Percentiles rank a stretch among this genome's conserved stretches.
phyloP scores from a whole-genome alignment of 129 eudicot species.

The Heracleum sosnowskyi region DNA sequence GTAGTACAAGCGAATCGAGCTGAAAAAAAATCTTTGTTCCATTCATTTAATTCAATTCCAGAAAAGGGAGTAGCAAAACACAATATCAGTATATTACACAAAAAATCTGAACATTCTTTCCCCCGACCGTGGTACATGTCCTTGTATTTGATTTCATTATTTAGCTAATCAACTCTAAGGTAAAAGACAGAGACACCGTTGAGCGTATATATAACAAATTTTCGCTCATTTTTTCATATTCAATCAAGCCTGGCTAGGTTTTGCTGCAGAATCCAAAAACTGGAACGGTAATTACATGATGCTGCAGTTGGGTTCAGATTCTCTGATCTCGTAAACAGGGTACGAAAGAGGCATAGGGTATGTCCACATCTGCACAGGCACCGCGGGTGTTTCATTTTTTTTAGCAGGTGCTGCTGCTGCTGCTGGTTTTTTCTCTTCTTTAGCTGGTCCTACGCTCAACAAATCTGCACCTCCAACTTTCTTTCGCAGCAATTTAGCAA shows the following conservation, averaged over 20 bases:
- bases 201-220: not conserved
- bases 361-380: not conserved
- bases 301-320: not conserved
- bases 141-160: no score
- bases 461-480: conserved; percentile 21
- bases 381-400: not conserved
- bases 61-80: not conserved
- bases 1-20: not conserved
- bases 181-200: no score
- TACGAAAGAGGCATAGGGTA: not conserved
- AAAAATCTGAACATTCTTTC: not conserved
- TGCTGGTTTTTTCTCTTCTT: conserved; percentile 8
- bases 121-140: not conserved
- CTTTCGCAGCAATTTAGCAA: conserved; percentile 20
- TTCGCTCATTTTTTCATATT: not conserved
- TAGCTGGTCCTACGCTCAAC: conserved; percentile 20
- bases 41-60: not conserved
- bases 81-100: not conserved
- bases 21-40: not conserved
- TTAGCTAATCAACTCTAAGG: no score
- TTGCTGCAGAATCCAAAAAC: not conserved
- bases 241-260: not conserved
- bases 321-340: not conserved
- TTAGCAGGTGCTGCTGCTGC: not conserved
- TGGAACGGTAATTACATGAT: not conserved